Evolutionary conservation across 441 rosid genomes (phyloP), one percentile per base, ranked within the genome.

Genomic region (Populus hybrid): DNA sequence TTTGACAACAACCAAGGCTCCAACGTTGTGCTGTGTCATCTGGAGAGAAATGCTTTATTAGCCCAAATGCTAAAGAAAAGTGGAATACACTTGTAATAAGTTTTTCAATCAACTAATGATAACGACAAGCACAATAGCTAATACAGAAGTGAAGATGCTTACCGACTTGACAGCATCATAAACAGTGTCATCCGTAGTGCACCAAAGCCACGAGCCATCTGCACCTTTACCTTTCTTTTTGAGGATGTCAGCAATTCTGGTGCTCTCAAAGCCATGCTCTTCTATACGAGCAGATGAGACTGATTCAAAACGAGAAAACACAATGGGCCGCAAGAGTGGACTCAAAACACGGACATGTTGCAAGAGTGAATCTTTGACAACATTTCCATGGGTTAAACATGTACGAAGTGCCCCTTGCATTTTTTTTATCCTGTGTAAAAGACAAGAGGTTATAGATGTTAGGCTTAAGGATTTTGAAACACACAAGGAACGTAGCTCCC

Each of bases 151-250:
- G 72, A 26, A 63, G 67, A 63, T 5, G 34, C 91, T 46, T 89
- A 95, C 99, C 88, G 98, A 89, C 87, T 95, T 86, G 64, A 93
- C 99, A 77, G 97, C 99, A 71, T 95, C 95, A 74, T 93, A 91
- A n/a, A 93, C 98, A 63, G 88, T 42, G 80, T 95, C 99, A 73
- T 92, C 91, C 10, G 94, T 95, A 3, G 96, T 89, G 90, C 98
- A 95, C 98, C 99, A 95, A 81, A 95, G 95, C 99, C 99, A 93
- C 80, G 99, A 95, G 72, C 99, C 98, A 87, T 93, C 98, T 7
- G 97, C 98, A 69, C 74, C 72, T 86, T 92, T 91, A 74, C 99
- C 98, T 87, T 95, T 95, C 1, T 79, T 89, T 75, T 86, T 89
- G 88, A 95, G 74, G 34, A 95, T 68, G 67, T 95, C 99, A 1